phyloP scores from a whole-genome alignment of 345 rosid genomes.

The Citrus mangshanensis region DNA sequence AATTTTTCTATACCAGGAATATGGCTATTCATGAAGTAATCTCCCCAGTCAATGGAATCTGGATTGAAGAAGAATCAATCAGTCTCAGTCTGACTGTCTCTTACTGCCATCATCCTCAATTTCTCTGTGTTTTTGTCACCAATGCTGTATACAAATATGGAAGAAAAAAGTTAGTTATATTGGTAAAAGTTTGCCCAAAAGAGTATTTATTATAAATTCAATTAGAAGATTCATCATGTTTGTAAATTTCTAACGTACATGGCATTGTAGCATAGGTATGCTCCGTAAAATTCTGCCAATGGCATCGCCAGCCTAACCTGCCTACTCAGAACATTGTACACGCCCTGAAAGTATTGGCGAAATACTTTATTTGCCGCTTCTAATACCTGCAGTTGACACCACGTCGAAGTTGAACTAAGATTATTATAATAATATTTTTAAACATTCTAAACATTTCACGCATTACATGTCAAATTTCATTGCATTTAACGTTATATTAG shows the following conservation, averaged over 20 bases:
- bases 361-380: conserved; percentile 45
- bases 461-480: no score
- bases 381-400: conserved; percentile 28
- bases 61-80: conserved; percentile 51
- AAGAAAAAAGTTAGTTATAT: neutral
- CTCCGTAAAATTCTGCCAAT: conserved; percentile 63
- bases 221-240: conserved; percentile 13
- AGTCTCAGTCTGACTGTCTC: conserved; percentile 27
- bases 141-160: conserved; percentile 23
- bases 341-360: conserved; percentile 38
- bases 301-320: conserved; percentile 59
- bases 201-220: no score
- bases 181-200: neutral
- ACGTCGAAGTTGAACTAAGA: neutral
- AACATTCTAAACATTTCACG: no score
- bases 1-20: conserved; percentile 53
- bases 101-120: conserved; percentile 32
- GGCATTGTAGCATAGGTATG: conserved; percentile 70
- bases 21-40: conserved; percentile 51
- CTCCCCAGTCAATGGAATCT: conserved; percentile 49
- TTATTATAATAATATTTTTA: no score
- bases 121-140: conserved; percentile 56
- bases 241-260: conserved; percentile 75
- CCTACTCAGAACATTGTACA: conserved; percentile 35
- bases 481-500: no score